phyloP scores from a whole-genome alignment of 169 alveolate species.

The Cryptosporidium sp. region DNA sequence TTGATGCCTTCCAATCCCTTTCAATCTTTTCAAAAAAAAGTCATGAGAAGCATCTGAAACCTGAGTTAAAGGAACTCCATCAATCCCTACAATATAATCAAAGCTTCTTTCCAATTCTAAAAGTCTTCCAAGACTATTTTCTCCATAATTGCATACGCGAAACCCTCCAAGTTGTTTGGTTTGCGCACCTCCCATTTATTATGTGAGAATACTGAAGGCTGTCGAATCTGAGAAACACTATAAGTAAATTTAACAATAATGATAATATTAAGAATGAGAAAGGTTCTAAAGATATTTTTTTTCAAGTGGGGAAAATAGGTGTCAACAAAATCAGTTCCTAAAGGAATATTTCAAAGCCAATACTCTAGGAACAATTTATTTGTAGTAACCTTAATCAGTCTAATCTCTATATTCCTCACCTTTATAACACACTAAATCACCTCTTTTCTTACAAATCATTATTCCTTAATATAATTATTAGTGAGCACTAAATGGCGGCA shows the following conservation, averaged over 20 bases:
- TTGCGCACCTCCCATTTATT: constrained; percentile 56
- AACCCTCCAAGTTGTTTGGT: constrained; percentile 67
- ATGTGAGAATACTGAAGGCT: background rate
- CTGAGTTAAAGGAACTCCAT: constrained; percentile 66
- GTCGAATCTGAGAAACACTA: background rate
- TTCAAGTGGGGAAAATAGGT: background rate
- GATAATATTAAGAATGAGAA: background rate
- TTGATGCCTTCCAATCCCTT: constrained; percentile 18
- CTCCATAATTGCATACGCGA: constrained; percentile 41
- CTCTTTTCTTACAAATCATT: background rate
- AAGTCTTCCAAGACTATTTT: constrained; percentile 33
- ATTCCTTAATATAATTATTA: background rate
- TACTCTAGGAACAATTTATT: background rate
- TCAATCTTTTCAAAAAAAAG: constrained; percentile 55
- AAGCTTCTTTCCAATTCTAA: constrained; percentile 54
- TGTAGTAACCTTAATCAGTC: background rate
- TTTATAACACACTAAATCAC: background rate
- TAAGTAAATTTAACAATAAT: background rate
- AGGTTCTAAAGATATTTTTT: background rate
- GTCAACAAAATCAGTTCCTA: background rate
- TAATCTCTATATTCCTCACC: background rate
- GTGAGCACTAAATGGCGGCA: background rate
- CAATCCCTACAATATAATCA: constrained; percentile 69
- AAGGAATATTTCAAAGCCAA: background rate
- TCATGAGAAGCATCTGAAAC: constrained; percentile 73